Evolutionary conservation across 306 rosid genomes (phyloP).

Genomic region (Quercus engelmannii): DNA sequence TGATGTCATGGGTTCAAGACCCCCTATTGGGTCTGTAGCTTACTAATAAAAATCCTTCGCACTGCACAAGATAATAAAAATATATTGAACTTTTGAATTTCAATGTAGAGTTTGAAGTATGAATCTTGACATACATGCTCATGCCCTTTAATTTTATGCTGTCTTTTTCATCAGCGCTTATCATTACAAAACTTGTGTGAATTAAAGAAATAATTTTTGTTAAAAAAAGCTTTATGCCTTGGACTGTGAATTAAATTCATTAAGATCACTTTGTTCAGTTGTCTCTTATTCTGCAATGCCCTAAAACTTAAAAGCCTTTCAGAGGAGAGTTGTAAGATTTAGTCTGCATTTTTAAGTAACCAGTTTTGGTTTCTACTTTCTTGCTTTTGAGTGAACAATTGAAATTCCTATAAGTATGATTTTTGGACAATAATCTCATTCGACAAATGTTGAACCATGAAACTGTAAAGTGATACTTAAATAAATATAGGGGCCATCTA

Average conservation of each 20-base stretch:
- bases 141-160: neutral
- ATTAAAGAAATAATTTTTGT: neutral
- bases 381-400: neutral
- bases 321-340: neutral
- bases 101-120: constrained; percentile 9
- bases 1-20: no score
- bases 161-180: neutral
- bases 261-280: neutral
- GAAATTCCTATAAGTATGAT: neutral
- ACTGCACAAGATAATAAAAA: no score
- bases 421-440: constrained; percentile 3
- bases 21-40: no score
- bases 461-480: neutral
- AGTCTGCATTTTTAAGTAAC: neutral
- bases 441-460: neutral
- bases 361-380: neutral
- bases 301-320: neutral
- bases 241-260: neutral
- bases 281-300: neutral
- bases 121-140: neutral
- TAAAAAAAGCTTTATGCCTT: constrained; percentile 7
- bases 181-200: neutral
- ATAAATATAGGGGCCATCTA: neutral
- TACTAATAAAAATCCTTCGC: no score
- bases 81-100: constrained; percentile 16